A percentile compares a stretch with the other conserved stretches of the same genome.
Conservation (phyloP, 495 filamentous ascomycete species). For the Staphylotrichum tortipilum region DNA sequence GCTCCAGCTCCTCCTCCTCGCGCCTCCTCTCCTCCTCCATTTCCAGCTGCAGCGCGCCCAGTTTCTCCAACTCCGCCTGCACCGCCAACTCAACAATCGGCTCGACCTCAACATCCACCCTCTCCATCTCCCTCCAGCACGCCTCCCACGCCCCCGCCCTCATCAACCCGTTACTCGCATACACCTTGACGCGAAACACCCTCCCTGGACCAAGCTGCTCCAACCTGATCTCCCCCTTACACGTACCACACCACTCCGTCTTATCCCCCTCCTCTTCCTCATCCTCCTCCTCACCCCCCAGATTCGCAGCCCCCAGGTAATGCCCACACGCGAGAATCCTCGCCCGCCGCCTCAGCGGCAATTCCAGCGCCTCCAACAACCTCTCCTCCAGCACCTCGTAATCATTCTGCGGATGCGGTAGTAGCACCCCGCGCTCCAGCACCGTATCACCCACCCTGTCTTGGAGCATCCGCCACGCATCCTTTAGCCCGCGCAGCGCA, state of each 20-base stretch:
- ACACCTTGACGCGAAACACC: constrained; percentile 80
- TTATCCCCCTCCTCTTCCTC: constrained; percentile 31
- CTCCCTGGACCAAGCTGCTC: constrained; percentile 37
- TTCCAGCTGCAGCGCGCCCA: constrained; percentile 25
- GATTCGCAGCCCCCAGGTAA: constrained; percentile 44
- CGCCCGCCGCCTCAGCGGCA: constrained; percentile 52
- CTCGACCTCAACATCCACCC: constrained; percentile 86
- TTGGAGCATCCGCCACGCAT: constrained; percentile 65
- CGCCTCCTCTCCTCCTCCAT: constrained; percentile 27
- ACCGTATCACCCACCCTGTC: constrained; percentile 71
- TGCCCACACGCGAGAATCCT: constrained; percentile 75
- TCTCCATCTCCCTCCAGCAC: constrained; percentile 95
- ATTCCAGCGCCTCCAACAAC: constrained; percentile 76
- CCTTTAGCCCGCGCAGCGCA: constrained; percentile 51
- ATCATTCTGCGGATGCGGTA: constrained; percentile 82
- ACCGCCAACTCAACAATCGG: constrained; percentile 43
- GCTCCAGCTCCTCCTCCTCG: constrained; percentile 18
- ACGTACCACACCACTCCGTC: constrained; percentile 54
- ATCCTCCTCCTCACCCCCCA: constrained; percentile 29
- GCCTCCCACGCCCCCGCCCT: constrained; percentile 83
- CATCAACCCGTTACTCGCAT: constrained; percentile 91
- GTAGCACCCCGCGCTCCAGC: constrained; percentile 72
- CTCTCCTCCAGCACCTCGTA: constrained; percentile 90
- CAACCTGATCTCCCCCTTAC: constrained; percentile 43
- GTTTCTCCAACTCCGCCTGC: constrained; percentile 36